Evolutionary conservation across 2,329 filamentous ascomycete genomes (phyloP).

Genomic region (Colletotrichum magnum): DNA sequence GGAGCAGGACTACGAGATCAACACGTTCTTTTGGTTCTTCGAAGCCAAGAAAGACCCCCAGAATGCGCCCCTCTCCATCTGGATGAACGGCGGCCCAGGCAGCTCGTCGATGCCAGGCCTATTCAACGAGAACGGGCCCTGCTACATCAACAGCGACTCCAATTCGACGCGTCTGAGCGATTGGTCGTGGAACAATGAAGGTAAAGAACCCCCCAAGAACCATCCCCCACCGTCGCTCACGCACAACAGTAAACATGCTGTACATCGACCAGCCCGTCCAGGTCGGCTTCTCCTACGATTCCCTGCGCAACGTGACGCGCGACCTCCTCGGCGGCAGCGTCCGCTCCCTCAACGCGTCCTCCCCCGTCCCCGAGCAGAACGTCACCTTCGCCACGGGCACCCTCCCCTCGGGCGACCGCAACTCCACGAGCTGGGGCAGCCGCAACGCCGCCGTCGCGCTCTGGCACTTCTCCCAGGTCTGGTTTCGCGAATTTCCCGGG

Average conservation of each 20-base stretch:
- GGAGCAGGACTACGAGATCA: slow-evolving; percentile 59
- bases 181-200: slow-evolving; percentile 72
- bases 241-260: slow-evolving; percentile 41
- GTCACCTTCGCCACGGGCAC: slow-evolving; percentile 54
- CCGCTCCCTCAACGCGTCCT: slow-evolving; percentile 32
- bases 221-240: neutral
- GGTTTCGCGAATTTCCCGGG: slow-evolving; percentile 74
- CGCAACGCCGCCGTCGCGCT: slow-evolving; percentile 46
- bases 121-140: slow-evolving; percentile 68
- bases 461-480: slow-evolving; percentile 55
- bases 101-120: slow-evolving; percentile 66
- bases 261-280: slow-evolving; percentile 44
- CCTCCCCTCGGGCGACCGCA: slow-evolving; percentile 47
- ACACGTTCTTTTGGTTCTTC: slow-evolving; percentile 60
- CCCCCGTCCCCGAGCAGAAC: slow-evolving; percentile 50
- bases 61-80: slow-evolving; percentile 63
- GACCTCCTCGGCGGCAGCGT: slow-evolving; percentile 32
- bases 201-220: neutral
- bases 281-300: slow-evolving; percentile 43
- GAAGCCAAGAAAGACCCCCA: slow-evolving; percentile 46
- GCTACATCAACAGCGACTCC: slow-evolving; percentile 65
- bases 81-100: slow-evolving; percentile 73
- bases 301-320: slow-evolving; percentile 42
- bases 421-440: slow-evolving; percentile 59
- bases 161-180: slow-evolving; percentile 66